These are phyloP conservation scores for Calonectria hongkongensis DNA, from an alignment of 2,329 filamentous ascomycete species.

Conservation along the genomic window DNA sequence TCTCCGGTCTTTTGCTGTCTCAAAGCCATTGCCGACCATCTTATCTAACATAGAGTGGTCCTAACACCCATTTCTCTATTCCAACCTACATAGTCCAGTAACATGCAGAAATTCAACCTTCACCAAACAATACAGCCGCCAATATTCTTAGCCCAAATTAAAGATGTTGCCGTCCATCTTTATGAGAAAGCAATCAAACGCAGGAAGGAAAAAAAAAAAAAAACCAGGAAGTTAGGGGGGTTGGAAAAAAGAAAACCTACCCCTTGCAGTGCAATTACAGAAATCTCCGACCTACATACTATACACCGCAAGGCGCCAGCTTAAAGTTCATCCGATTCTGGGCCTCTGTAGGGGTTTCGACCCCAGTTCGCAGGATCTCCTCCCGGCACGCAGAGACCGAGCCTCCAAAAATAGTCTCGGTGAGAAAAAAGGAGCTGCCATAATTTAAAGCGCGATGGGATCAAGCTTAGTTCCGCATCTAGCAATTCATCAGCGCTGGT, in stretches of 20 bases:
- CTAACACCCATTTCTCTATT: background rate
- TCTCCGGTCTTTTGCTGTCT: constrained; percentile 28
- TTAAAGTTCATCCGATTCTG: constrained; percentile 62
- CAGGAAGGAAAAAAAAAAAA: background rate
- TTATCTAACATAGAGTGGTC: background rate
- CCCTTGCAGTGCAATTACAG: constrained; percentile 23
- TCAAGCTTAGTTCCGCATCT: constrained; percentile 64
- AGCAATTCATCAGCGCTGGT: constrained; percentile 45
- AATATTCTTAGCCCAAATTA: background rate
- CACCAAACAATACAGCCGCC: background rate
- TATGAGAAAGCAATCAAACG: background rate
- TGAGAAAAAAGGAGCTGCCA: constrained; percentile 97
- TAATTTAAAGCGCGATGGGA: constrained; percentile 79
- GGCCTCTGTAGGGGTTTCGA: constrained; percentile 67
- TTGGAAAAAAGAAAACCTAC: background rate
- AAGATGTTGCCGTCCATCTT: background rate
- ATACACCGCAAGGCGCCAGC: background rate
- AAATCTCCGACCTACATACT: constrained; percentile 2
- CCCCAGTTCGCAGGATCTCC: constrained; percentile 83
- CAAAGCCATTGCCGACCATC: constrained; percentile 21
- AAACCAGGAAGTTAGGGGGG: background rate
- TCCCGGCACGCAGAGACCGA: constrained; percentile 91
- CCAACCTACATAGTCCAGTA: background rate
- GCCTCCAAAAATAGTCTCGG: constrained; percentile 95
- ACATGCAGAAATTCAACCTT: too few species aligned